Evolutionary conservation across 1,284 basidiomycete species (phyloP).

Genomic region (Flammula alnicola): DNA sequence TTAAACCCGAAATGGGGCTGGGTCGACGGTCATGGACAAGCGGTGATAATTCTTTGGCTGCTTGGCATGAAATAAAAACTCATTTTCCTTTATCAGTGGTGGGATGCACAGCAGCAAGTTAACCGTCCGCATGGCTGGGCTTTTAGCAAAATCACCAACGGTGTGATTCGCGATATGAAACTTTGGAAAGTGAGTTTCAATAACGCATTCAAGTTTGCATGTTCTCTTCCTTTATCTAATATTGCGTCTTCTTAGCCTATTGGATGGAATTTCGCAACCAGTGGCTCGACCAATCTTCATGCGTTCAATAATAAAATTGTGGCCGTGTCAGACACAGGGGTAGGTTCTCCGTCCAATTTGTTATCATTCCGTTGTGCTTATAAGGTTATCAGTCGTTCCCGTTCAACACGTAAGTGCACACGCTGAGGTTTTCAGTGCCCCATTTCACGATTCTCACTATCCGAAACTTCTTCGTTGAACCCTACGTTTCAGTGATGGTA

Average conservation of each 20-base stretch:
- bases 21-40: slow-evolving; percentile 65
- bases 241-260: slow-evolving; percentile 44
- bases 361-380: neutral
- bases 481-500: slow-evolving; percentile 42
- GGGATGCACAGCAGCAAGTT: slow-evolving; percentile 56
- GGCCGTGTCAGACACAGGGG: slow-evolving; percentile 49
- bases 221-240: neutral
- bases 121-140: slow-evolving; percentile 60
- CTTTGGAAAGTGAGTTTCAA: slow-evolving; percentile 54
- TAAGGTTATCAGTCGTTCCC: slow-evolving; percentile 61
- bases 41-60: too few species aligned
- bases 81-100: slow-evolving; percentile 58
- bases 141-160: slow-evolving; percentile 56
- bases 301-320: slow-evolving; percentile 58
- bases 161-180: slow-evolving; percentile 62
- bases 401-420: slow-evolving; percentile 58
- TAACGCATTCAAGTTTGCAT: neutral
- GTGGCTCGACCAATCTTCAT: slow-evolving; percentile 53
- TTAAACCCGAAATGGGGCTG: slow-evolving; percentile 61
- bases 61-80: too few species aligned
- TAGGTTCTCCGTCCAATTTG: slow-evolving; percentile 18
- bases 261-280: slow-evolving; percentile 61
- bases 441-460: neutral
- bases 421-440: neutral
- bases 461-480: neutral